Percentiles rank a stretch among this genome's conserved stretches.
Evolutionary conservation across 75 land plant species (phyloP).

Genomic region (Gnetum montanum): DNA sequence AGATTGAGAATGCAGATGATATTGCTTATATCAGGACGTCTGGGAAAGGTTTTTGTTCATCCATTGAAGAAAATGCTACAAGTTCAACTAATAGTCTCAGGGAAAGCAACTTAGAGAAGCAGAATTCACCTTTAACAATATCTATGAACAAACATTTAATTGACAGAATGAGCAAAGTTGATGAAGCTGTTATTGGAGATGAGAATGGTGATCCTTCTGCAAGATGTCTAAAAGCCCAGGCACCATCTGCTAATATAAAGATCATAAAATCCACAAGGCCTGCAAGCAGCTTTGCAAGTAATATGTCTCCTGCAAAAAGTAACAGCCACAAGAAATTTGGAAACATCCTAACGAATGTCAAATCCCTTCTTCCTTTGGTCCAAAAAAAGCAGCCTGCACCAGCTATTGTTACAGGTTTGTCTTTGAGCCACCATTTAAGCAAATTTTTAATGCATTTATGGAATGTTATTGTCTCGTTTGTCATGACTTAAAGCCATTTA

Average conservation of each 20-base stretch:
- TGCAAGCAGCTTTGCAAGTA: conserved; percentile 12
- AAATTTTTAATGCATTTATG: too few relatives aligned
- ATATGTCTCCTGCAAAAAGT: conserved; percentile 4
- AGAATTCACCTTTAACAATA: background rate
- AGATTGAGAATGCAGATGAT: background rate
- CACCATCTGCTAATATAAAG: conserved; percentile 11
- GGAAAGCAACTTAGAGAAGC: conserved; percentile 3
- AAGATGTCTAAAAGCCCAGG: too few relatives aligned
- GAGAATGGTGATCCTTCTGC: too few relatives aligned
- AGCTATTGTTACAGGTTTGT: conserved; percentile 12
- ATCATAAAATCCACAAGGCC: conserved; percentile 10
- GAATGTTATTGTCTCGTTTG: too few relatives aligned
- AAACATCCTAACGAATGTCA: conserved; percentile 45
- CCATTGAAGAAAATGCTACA: background rate
- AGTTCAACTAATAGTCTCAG: background rate
- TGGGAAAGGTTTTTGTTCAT: background rate
- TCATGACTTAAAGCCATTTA: too few relatives aligned
- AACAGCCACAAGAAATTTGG: conserved; percentile 16
- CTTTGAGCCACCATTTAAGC: too few relatives aligned
- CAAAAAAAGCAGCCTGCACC: conserved; percentile 39
- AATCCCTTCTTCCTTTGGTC: conserved; percentile 52
- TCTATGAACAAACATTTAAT: background rate
- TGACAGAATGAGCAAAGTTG: background rate
- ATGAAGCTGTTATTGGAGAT: too few relatives aligned
- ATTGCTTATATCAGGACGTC: background rate